Percentiles rank a stretch among this genome's conserved stretches.
Conservation (phyloP, 164 flowering plant species). For the Brasenia schreberi region DNA sequence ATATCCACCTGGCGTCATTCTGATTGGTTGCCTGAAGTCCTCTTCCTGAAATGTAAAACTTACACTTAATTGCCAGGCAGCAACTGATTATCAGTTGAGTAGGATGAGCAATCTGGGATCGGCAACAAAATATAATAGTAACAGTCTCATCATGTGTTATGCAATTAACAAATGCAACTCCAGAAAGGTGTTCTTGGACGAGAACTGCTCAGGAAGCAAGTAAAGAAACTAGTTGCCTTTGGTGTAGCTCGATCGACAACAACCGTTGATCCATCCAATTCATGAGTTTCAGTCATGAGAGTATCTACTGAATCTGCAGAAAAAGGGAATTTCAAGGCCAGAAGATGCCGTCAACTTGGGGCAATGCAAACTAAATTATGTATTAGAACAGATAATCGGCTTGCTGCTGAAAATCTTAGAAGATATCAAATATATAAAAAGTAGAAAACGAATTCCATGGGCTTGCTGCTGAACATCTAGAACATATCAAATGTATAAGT, state of each 20-base stretch:
- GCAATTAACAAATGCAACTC: background rate
- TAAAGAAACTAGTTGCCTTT: constrained; percentile 37
- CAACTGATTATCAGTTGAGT: background rate
- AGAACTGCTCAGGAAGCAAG: background rate
- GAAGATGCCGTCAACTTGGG: background rate
- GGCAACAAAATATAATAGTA: background rate
- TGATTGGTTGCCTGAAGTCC: constrained; percentile 53
- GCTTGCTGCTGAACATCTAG: no score
- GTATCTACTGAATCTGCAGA: constrained; percentile 79
- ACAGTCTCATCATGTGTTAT: background rate
- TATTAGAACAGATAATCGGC: no score
- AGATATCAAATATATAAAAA: no score
- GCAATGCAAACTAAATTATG: no score
- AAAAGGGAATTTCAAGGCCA: background rate
- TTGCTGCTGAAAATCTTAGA: no score
- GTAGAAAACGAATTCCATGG: no score
- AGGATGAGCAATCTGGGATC: background rate
- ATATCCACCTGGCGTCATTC: constrained; percentile 61
- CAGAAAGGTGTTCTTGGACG: background rate
- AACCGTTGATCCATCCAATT: constrained; percentile 78
- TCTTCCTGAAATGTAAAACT: constrained; percentile 50
- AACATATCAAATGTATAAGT: no score
- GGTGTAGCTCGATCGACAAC: constrained; percentile 99
- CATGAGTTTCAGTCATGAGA: constrained; percentile 86
- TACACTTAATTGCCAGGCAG: background rate